Conservation (phyloP, 257 asterid species). For the Lycium barbarum region DNA sequence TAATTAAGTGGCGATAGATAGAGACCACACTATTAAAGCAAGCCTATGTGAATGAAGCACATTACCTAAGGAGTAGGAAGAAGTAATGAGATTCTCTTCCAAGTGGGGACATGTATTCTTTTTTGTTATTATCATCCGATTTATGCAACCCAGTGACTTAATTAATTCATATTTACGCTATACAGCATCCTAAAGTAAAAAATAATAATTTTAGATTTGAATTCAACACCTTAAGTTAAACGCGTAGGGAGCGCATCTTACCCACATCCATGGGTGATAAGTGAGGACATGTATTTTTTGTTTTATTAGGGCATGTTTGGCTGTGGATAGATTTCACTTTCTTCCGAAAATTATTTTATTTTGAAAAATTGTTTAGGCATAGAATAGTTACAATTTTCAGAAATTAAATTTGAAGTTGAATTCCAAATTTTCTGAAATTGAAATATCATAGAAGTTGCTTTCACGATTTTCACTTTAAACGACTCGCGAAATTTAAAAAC, state of each 20-base stretch:
- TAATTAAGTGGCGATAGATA: constrained; percentile 35
- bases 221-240: not conserved
- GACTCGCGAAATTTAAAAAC: too few species aligned
- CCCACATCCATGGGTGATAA: too few species aligned
- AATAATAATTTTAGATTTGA: not conserved
- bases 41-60: constrained; percentile 30
- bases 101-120: not conserved
- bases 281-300: not conserved
- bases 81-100: not conserved
- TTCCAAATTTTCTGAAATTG: too few species aligned
- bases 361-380: too few species aligned
- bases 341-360: too few species aligned
- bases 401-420: too few species aligned
- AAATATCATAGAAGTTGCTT: too few species aligned
- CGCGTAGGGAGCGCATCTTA: not conserved
- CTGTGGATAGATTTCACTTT: too few species aligned
- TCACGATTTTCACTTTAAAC: too few species aligned
- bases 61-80: constrained; percentile 26
- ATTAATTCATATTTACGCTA: not conserved
- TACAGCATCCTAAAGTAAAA: not conserved
- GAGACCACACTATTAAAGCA: constrained; percentile 22
- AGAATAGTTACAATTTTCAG: too few species aligned
- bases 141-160: not conserved
- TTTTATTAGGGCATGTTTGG: not conserved
- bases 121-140: not conserved